A percentile compares a stretch with the other conserved stretches of the same genome.
Conservation (phyloP, 345 rosid species). For the Populus alba region DNA sequence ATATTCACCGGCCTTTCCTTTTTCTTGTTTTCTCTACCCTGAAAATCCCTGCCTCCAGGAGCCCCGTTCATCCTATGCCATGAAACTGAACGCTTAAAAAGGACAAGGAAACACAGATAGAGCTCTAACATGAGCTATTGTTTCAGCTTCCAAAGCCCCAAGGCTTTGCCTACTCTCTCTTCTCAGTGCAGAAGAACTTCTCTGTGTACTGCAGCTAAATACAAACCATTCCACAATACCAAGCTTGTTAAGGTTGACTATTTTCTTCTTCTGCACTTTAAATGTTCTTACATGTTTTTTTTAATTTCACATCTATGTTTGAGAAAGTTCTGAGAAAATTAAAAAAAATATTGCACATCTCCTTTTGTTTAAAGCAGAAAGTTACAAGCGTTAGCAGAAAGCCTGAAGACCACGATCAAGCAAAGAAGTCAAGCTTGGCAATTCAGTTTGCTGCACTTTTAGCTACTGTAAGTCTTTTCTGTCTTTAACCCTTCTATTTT, state of each 20-base stretch:
- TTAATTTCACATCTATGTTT: neutral
- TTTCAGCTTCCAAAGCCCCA: conserved; percentile 28
- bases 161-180: conserved; percentile 40
- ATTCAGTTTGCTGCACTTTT: conserved; percentile 56
- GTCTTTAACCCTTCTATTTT: neutral
- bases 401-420: conserved; percentile 13
- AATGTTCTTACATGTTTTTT: neutral
- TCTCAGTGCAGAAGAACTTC: conserved; percentile 22
- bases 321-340: neutral
- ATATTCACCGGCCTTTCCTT: neutral
- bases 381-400: conserved; percentile 22
- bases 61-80: neutral
- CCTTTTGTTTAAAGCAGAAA: conserved; percentile 20
- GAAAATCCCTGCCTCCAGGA: neutral
- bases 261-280: neutral
- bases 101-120: neutral
- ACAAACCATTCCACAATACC: conserved; percentile 17
- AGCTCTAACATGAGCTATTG: conserved; percentile 36
- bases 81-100: neutral
- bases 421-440: conserved; percentile 44
- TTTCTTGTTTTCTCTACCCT: neutral
- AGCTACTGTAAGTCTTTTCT: conserved; percentile 39
- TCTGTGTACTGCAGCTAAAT: conserved; percentile 23
- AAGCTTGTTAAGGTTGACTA: conserved; percentile 26
- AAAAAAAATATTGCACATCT: neutral